Base-by-base conservation (phyloP, 192 early-diverging fungal genomes). In the Backusella luteola region DNA sequence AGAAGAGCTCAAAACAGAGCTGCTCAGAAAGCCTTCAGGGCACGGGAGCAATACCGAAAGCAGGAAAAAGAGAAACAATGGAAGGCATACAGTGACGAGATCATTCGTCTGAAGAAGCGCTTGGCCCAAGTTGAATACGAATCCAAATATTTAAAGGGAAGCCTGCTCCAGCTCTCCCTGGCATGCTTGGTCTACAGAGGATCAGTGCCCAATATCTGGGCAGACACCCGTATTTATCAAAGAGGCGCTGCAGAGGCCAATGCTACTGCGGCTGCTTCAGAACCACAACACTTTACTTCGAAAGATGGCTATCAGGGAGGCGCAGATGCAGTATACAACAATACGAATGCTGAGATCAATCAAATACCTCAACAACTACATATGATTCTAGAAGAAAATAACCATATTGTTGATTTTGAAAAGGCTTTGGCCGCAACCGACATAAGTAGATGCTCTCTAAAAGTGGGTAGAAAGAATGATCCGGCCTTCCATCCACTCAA, bases 1-100 rank as follows among this genome's bases (percentile, higher is more conserved):
- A 69, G 80, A 74, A 68, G 73, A 44, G 80, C 71, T 15, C 80
- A 81, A 36, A 81, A 81, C n/a, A 42, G 80, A 39, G 75, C 69
- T 15, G 75, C 80, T 6, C 80, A 81, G 42, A 73, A 71, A 19
- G 73, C 71, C 0, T 81, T 81, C 34, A 41, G 80, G 49, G 80
- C 77, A 52, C 59, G 80, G 46, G 76, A 81, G 39, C 80, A 81
- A 5, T 26, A 39, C 6, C 66, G 73, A 38, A 67, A 66, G n/a
- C 41, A 69, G 39, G 80, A 77, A 49, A 73, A 56, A 39, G 80
- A 81, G 9, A 66, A 67, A 14, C 39, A 68, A 46, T 69, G 66
- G 66, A 21, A 69, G 52, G 15, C 34, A 39, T 74, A 73, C 21
- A 66, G 29, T 6, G 71, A 73, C 9, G 77, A 78, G 15, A 53